Conservation (phyloP, 2,329 filamentous ascomycete genomes). For the Didymella keratinophila region DNA sequence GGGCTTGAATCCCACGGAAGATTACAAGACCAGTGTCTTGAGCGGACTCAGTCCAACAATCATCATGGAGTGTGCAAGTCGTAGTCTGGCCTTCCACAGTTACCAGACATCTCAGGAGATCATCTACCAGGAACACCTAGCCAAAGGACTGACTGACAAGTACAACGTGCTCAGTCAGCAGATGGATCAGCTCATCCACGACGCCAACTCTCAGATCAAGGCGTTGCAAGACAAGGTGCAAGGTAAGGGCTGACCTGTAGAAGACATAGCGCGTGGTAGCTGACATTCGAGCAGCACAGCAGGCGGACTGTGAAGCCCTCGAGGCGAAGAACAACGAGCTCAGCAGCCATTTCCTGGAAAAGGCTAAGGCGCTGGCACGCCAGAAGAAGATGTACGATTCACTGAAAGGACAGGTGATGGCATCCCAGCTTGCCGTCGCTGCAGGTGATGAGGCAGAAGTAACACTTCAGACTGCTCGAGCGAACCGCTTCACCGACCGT, state of each 20-base stretch:
- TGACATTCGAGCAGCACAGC: slow-evolving; percentile 57
- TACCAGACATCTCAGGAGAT: slow-evolving; percentile 88
- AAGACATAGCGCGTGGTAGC: neutral
- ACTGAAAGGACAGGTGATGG: slow-evolving; percentile 64
- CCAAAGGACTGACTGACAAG: slow-evolving; percentile 75
- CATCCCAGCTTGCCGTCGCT: slow-evolving; percentile 62
- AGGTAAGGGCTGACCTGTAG: slow-evolving; percentile 55
- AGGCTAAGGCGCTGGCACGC: slow-evolving; percentile 72
- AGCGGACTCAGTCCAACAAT: slow-evolving; percentile 81
- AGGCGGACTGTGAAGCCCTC: slow-evolving; percentile 68
- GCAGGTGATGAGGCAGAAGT: slow-evolving; percentile 58
- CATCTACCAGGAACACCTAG: slow-evolving; percentile 78
- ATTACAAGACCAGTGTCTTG: slow-evolving; percentile 87
- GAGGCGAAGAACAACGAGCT: slow-evolving; percentile 77
- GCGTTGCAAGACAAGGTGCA: slow-evolving; percentile 70
- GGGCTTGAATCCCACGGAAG: slow-evolving; percentile 79
- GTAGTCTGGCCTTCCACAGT: slow-evolving; percentile 82
- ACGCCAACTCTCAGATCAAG: slow-evolving; percentile 77
- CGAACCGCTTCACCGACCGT: slow-evolving; percentile 40
- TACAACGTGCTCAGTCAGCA: slow-evolving; percentile 70
- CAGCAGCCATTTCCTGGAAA: slow-evolving; percentile 70
- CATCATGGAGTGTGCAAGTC: slow-evolving; percentile 86
- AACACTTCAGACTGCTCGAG: slow-evolving; percentile 36
- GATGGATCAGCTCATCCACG: slow-evolving; percentile 75
- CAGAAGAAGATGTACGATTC: slow-evolving; percentile 68